These are phyloP conservation scores for Chlamydomonas sp. DNA, from an alignment of 139 green algal species.

Conservation along the genomic window DNA sequence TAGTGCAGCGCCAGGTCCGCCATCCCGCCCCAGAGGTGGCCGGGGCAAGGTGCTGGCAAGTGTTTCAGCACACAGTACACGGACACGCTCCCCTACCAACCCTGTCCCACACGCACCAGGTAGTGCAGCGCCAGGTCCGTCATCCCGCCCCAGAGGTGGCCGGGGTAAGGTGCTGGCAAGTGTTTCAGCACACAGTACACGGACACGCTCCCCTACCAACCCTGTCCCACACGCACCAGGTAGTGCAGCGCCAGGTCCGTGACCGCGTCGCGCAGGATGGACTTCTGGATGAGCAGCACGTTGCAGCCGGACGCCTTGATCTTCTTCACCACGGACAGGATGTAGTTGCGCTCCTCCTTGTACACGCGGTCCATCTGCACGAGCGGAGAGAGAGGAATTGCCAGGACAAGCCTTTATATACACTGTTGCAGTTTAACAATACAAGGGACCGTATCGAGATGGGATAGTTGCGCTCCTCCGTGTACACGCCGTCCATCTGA, in stretches of 20 bases:
- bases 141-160: too few species aligned
- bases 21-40: too few species aligned
- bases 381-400: not conserved
- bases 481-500: conserved; percentile 63
- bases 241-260: conserved; percentile 99
- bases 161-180: too few species aligned
- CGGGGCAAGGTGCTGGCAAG: too few species aligned
- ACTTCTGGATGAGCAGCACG: conserved; percentile 99
- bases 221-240: conserved; percentile 67
- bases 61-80: too few species aligned
- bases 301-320: conserved; percentile 96
- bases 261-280: conserved; percentile 95
- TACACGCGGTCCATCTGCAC: conserved; percentile 90
- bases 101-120: too few species aligned
- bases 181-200: too few species aligned
- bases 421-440: not conserved
- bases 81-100: not conserved
- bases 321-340: conserved; percentile 98
- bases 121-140: too few species aligned
- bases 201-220: not conserved
- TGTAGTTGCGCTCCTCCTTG: conserved; percentile 99
- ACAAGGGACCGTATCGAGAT: too few species aligned
- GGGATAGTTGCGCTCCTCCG: conserved; percentile 49
- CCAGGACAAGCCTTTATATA: not conserved
- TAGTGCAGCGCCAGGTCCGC: too few species aligned